Evolutionary conservation across 75 land plant genomes (phyloP).

Genomic region (Pinus albicaulis): DNA sequence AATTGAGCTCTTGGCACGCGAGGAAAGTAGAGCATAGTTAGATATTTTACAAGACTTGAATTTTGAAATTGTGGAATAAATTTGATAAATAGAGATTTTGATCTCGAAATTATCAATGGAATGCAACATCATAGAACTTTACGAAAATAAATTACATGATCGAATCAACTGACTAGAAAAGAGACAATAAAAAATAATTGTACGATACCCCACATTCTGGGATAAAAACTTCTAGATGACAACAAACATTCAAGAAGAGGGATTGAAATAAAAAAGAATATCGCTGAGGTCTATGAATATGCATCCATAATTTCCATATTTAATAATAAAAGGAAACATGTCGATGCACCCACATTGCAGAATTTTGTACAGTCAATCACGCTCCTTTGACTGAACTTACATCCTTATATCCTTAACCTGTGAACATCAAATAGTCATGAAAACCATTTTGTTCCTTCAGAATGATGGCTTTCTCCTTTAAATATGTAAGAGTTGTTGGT

Average conservation of each 20-base stretch:
- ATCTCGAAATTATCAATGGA: background rate
- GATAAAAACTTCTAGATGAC: background rate
- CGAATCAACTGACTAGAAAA: background rate
- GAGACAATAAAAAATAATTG: background rate
- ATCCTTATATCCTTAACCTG: background rate
- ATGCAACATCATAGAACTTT: background rate
- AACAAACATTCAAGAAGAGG: background rate
- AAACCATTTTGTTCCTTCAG: background rate
- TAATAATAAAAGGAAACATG: background rate
- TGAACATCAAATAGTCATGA: background rate
- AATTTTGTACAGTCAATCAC: background rate
- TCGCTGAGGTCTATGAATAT: background rate
- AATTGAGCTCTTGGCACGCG: too few relatives aligned
- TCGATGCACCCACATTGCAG: background rate
- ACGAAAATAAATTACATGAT: background rate
- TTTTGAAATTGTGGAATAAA: background rate
- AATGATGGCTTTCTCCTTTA: conserved; percentile 3
- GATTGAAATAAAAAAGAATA: background rate
- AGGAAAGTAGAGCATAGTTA: too few relatives aligned
- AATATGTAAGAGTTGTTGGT: too few relatives aligned
- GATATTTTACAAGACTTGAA: too few relatives aligned
- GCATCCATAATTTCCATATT: background rate
- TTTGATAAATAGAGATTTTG: background rate
- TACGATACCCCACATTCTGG: background rate
- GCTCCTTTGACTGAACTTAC: background rate